Evolutionary conservation across 352 stramenopile genomes (phyloP), one percentile per base, ranked within the genome.

Genomic region (Pythium angustatum): DNA sequence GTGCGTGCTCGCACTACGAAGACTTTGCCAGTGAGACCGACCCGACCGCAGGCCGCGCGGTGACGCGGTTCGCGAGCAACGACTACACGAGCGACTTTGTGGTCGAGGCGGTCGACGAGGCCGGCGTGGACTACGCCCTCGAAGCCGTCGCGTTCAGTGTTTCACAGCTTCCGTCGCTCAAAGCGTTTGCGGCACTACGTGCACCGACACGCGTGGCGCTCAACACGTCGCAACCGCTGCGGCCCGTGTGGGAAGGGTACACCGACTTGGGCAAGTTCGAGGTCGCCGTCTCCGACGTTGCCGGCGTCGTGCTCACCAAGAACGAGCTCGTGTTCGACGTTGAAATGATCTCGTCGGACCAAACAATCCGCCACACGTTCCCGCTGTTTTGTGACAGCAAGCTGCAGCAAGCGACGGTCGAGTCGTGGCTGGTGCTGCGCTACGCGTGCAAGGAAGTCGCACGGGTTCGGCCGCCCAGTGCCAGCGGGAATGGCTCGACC

Each of bases 291-390:
- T 49, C 43, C 19, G 43, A 49, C 19, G 43, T 49, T 21, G 26
- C 43, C 19, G 43, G 43, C 43, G 43, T 49, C 19, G 19, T 17
- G 43, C 43, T 49, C 7, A 9, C 43, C 19, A 26, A 49, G 43
- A 49, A 49, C 43, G 43, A 49, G 43, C 43, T 49, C 43, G 43
- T 49, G 43, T 5, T 49, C 43, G 43, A 49, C 43, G 28, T 49
- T 49, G 43, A 49, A 15, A 49, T 49, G 43, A 17, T 17, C 43
- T 30, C 43, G 43, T 30, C 43, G 5, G 43, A 21, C 19, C 43
- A 49, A 21, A 30, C 43, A 5, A 9, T 49, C 7, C 43, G 43
- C 43, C 43, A 49, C 5, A 21, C 28, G 7, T 28, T 49, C 7
- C 19, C 43, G 43, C 43, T 49, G 19, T 49, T 49, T 21, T 49